Percentiles rank a stretch among this genome's conserved stretches.
Evolutionary conservation across 2,329 filamentous ascomycete species (phyloP).

Genomic region (Fusarium coicis): DNA sequence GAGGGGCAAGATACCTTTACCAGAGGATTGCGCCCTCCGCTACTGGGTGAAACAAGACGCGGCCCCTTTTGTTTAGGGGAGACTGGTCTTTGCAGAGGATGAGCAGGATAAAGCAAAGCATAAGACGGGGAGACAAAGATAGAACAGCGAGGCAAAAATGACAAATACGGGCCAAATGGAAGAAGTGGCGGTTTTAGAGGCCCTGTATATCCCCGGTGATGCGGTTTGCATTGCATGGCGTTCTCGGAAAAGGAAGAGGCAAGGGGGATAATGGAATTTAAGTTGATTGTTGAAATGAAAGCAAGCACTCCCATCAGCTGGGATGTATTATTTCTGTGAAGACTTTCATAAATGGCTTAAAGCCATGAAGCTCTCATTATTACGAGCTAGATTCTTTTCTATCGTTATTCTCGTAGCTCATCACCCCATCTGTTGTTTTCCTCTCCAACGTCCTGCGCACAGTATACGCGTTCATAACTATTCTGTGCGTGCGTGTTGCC

Average conservation of each 20-base stretch:
- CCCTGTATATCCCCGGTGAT: constrained; percentile 49
- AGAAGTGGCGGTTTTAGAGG: constrained; percentile 35
- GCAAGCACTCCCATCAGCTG: constrained; percentile 36
- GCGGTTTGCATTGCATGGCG: constrained; percentile 55
- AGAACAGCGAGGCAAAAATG: constrained; percentile 33
- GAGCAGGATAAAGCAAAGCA: constrained; percentile 28
- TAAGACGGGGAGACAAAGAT: constrained; percentile 18
- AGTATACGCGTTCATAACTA: background rate
- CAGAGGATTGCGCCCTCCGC: constrained; percentile 34
- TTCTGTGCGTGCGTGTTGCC: background rate
- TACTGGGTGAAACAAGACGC: constrained; percentile 17
- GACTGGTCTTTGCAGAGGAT: constrained; percentile 6
- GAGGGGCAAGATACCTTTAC: constrained; percentile 19
- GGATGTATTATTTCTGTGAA: constrained; percentile 9
- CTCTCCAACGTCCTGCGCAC: background rate
- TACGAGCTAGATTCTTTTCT: constrained; percentile 19
- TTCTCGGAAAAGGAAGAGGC: constrained; percentile 49
- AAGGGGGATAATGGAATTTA: constrained; percentile 48
- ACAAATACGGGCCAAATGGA: constrained; percentile 27
- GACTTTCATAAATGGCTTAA: background rate
- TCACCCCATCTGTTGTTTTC: constrained; percentile 21
- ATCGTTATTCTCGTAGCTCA: constrained; percentile 34
- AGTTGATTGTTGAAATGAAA: constrained; percentile 46
- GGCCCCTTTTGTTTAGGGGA: constrained; percentile 4
- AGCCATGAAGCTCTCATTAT: background rate